A percentile compares a stretch with the other conserved stretches of the same genome.
Evolutionary conservation across 352 stramenopile genomes (phyloP).

Genomic region (Blastocystis sp.): DNA sequence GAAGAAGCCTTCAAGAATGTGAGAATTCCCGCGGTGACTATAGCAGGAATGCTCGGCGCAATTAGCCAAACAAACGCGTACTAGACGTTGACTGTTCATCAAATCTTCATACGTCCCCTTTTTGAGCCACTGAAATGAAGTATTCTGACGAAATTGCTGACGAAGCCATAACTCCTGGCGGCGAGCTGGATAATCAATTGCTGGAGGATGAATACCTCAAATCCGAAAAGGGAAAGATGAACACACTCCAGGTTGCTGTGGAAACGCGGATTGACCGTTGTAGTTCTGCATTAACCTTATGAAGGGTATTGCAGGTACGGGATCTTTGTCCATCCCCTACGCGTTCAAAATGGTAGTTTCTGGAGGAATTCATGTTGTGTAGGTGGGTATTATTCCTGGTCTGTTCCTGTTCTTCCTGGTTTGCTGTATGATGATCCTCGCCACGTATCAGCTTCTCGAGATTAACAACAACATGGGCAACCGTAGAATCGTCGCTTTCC

Average conservation of each 20-base stretch:
- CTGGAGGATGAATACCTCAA: constrained; percentile 64
- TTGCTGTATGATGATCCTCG: constrained; percentile 61
- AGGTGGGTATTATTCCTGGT: constrained; percentile 57
- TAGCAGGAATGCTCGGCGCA: not conserved
- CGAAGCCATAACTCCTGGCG: constrained; percentile 23
- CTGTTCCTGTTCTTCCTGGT: constrained; percentile 38
- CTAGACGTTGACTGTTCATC: not conserved
- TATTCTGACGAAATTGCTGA: constrained; percentile 30
- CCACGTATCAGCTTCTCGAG: constrained; percentile 58
- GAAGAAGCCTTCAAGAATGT: not conserved
- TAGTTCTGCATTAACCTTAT: constrained; percentile 67
- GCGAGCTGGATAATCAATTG: constrained; percentile 44
- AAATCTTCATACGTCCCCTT: not conserved
- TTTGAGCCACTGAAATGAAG: not conserved
- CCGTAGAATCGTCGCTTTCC: constrained; percentile 25
- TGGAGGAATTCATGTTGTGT: not conserved
- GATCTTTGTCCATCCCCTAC: constrained; percentile 51
- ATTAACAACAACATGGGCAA: constrained; percentile 65
- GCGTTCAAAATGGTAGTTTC: constrained; percentile 48
- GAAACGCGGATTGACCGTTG: not conserved
- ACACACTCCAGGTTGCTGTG: constrained; percentile 36
- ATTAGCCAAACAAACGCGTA: not conserved
- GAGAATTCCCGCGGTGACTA: not conserved
- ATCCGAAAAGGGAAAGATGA: constrained; percentile 63
- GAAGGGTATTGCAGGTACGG: constrained; percentile 66